Evolutionary conservation across 768 basidiomycete species (phyloP), one percentile per base, ranked within the genome.

Genomic region (Psilocybe cyanescens): DNA sequence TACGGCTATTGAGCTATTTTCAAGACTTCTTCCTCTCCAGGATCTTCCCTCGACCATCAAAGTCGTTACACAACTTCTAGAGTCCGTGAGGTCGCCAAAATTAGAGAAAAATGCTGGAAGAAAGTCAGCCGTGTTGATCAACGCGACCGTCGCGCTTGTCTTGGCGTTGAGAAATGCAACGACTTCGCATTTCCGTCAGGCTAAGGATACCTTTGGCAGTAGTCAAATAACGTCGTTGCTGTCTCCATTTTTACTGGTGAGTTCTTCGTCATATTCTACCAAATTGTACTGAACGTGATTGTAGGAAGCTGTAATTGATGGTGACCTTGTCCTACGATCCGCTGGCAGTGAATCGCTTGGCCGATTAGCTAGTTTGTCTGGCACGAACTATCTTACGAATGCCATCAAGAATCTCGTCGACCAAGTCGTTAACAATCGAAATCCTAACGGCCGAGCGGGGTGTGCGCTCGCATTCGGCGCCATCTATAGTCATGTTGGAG

Each of bases 381-480:
- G 90, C 4, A 93, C 89, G 6, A 84, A 82, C 45, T 97, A 95
- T 79, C 80, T 98, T 53, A 91, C 92, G 0, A 83, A 82, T 48
- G 92, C 96, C 73, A 90, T 94, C 63, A 97, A 97, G 73, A 87
- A 87, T 63, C 81, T 98, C 3, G 95, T 99, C 8, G 92, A 97
- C 67, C 91, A 95, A 68, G 91, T 99, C 24, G 94, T 99, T 58
- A 94, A 83, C 74, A 97, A 99, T 72, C 90, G 97, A 16, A 92
- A 97, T 72, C 97, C 97, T 0, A 84, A 92, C 63, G 89, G 89
- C 24, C 87, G 97, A 16, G 96, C 97, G 14, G 97, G 97, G 0
- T 98, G 95, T 71, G 94, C 95, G 0, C 76, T 95, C 39, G 91
- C 96, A 0, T 94, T 99, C 68, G 94, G 95, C 11, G 86, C 95